Percentiles rank a stretch among this genome's conserved stretches.
These are phyloP conservation scores for sorghum (Sorghum bicolor) DNA, from an alignment of 176 grass and related monocot genomes.

Conservation along the genomic window Sorghum_bicolor_NCBIv3 NC_012870.2:78738001-78738500, in stretches of 20 bases:
- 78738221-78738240: slow-evolving; percentile 53
- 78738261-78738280: slow-evolving; percentile 14
- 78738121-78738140: slow-evolving; percentile 93
- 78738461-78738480: slow-evolving; percentile 39
- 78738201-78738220: slow-evolving; percentile 66
- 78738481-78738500: slow-evolving; percentile 37
- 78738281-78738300: slow-evolving; percentile 17
- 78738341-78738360: slow-evolving; percentile 42
- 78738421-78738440: slow-evolving; percentile 72
- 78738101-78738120: slow-evolving; percentile 92
- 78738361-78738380: slow-evolving; percentile 51
- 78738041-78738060: slow-evolving; percentile 9
- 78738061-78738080: neutral
- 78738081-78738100: slow-evolving; percentile 78
- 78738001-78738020: neutral
- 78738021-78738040: slow-evolving; percentile 17
- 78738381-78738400: slow-evolving; percentile 54
- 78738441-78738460: slow-evolving; percentile 45
- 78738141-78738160: slow-evolving; percentile 90
- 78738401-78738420: slow-evolving; percentile 44
- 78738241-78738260: slow-evolving; percentile 27
- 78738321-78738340: slow-evolving; percentile 56
- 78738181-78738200: slow-evolving; percentile 96
- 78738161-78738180: slow-evolving; percentile 98
- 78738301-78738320: slow-evolving; percentile 45